Conservation (phyloP, 2,329 filamentous ascomycete species). For the Endoconidiophora laricicola region DNA sequence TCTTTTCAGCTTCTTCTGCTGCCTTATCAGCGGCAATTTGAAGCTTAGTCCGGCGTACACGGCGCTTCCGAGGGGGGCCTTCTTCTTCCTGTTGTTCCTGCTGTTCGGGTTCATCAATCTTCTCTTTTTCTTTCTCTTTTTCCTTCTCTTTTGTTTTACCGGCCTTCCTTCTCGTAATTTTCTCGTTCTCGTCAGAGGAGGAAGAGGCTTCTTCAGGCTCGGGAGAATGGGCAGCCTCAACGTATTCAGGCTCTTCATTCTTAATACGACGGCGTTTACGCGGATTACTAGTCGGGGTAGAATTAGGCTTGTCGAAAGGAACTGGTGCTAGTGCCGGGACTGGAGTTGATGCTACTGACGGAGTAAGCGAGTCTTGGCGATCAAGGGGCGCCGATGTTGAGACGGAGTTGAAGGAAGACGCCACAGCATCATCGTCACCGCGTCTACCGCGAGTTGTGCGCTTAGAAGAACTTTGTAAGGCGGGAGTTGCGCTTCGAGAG, state of each 20-base stretch:
- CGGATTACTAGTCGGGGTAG: constrained; percentile 6
- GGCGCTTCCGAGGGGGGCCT: constrained; percentile 21
- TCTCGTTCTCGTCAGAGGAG: constrained; percentile 26
- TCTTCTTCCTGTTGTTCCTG: constrained; percentile 18
- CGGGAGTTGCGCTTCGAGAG: constrained; percentile 36
- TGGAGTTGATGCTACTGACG: neutral
- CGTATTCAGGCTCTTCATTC: neutral
- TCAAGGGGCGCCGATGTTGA: neutral
- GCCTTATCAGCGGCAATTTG: constrained; percentile 10
- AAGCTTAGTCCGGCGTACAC: constrained; percentile 6
- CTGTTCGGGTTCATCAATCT: constrained; percentile 16
- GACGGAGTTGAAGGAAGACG: constrained; percentile 20
- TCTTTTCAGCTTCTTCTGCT: constrained; percentile 2
- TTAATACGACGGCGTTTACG: constrained; percentile 11
- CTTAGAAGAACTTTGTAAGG: constrained; percentile 16
- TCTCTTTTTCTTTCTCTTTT: constrained; percentile 7
- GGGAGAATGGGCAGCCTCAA: neutral
- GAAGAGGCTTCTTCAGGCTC: constrained; percentile 19
- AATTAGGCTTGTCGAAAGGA: neutral
- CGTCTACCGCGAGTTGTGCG: constrained; percentile 17
- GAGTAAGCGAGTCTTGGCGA: neutral
- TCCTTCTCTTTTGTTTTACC: neutral
- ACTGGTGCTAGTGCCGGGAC: neutral
- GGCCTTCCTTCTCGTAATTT: constrained; percentile 8
- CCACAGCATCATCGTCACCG: constrained; percentile 19